phyloP scores from a whole-genome alignment of 2,329 filamentous ascomycete species.

The Botrytis fabae region DNA sequence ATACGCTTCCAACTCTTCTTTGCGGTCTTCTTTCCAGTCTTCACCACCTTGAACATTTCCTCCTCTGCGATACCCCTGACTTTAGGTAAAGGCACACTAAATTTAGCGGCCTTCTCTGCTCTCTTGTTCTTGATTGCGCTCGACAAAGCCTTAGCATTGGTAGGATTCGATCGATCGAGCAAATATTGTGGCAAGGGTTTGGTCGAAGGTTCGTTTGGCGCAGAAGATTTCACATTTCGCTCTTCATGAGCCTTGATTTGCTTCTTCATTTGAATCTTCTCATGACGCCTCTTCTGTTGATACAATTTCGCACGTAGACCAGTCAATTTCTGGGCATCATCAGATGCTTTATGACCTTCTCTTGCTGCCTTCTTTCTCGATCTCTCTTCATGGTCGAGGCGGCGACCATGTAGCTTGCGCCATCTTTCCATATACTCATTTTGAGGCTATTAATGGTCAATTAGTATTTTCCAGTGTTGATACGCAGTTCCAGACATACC shows the following conservation, averaged over 20 bases:
- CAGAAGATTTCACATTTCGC: constrained; percentile 85
- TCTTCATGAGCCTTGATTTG: constrained; percentile 92
- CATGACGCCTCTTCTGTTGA: constrained; percentile 88
- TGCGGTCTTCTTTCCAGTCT: constrained; percentile 90
- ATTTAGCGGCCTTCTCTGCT: constrained; percentile 89
- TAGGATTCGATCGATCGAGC: constrained; percentile 71
- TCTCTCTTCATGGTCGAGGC: constrained; percentile 63
- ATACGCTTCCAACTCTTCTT: constrained; percentile 70
- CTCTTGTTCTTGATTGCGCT: constrained; percentile 95
- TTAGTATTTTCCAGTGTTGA: constrained; percentile 34
- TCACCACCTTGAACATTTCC: constrained; percentile 97
- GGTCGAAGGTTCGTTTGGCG: constrained; percentile 73
- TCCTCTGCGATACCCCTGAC: constrained; percentile 91
- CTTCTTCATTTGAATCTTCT: constrained; percentile 99
- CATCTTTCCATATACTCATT: constrained; percentile 84
- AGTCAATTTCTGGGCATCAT: constrained; percentile 90
- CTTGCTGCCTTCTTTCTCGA: constrained; percentile 82
- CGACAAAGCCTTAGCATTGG: constrained; percentile 67
- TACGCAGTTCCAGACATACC: constrained; percentile 24
- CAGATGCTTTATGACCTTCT: constrained; percentile 82
- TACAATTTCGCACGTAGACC: constrained; percentile 91
- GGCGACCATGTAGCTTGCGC: constrained; percentile 59
- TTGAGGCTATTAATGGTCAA: constrained; percentile 60
- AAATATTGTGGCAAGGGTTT: constrained; percentile 90
- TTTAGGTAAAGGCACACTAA: constrained; percentile 88